phyloP scores from a whole-genome alignment of 306 rosid genomes.

The Ormosia emarginata region DNA sequence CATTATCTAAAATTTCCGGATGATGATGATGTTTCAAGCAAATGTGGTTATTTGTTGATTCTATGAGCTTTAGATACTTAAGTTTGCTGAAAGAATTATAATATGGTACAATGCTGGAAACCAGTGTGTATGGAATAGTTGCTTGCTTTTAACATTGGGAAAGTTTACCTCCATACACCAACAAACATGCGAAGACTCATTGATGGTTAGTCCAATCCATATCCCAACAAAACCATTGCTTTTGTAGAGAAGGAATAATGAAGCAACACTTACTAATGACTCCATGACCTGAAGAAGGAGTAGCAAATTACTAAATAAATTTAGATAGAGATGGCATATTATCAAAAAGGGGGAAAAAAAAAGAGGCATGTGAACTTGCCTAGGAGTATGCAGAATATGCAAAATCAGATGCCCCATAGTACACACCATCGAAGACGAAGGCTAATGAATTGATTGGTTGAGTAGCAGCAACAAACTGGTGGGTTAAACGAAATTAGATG shows the following conservation, averaged over 20 bases:
- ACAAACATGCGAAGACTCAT: constrained; percentile 78
- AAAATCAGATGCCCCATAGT: constrained; percentile 93
- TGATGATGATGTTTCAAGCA: too few relatives aligned
- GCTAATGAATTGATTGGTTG: constrained; percentile 91
- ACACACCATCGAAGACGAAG: constrained; percentile 89
- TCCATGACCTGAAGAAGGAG: constrained; percentile 56
- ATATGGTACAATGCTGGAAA: background rate
- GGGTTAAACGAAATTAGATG: background rate
- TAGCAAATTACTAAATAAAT: background rate
- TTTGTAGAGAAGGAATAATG: constrained; percentile 58
- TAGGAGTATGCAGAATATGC: constrained; percentile 84
- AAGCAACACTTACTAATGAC: constrained; percentile 58
- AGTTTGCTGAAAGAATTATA: background rate
- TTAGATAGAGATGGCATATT: background rate
- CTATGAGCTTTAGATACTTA: background rate
- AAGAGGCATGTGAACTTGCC: constrained; percentile 39
- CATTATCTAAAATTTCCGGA: too few relatives aligned
- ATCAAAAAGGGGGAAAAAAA: background rate
- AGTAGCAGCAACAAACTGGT: constrained; percentile 92
- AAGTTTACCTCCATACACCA: constrained; percentile 83
- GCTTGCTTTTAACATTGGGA: background rate
- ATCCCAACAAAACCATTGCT: constrained; percentile 76
- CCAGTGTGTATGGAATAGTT: background rate
- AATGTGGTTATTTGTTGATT: background rate
- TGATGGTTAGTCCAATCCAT: constrained; percentile 86